phyloP scores from a whole-genome alignment of 345 rosid species.

The Citrus sp. region DNA sequence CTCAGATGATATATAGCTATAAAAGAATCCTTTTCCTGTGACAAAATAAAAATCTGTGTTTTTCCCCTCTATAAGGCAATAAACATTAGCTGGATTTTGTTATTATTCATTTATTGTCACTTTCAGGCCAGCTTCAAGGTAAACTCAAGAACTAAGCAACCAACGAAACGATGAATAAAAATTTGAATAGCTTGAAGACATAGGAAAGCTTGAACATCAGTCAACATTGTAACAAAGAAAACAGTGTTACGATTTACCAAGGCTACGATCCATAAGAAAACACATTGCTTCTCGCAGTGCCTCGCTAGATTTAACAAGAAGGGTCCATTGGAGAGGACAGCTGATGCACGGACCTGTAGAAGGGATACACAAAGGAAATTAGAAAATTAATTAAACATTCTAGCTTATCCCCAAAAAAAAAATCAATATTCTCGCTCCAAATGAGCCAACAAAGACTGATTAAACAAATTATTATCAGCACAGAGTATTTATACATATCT shows the following conservation, averaged over 20 bases:
- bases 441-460: no score
- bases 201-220: background rate
- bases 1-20: background rate
- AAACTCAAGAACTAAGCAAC: background rate
- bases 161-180: background rate
- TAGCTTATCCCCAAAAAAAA: no score
- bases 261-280: conserved; percentile 28
- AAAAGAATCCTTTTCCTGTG: background rate
- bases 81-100: background rate
- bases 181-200: conserved; percentile 19
- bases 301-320: no score
- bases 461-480: no score
- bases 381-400: no score
- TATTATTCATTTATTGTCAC: background rate
- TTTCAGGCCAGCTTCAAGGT: background rate
- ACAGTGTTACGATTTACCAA: conserved; percentile 13
- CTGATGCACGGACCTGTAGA: no score
- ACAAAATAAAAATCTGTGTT: background rate
- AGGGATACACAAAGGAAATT: no score
- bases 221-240: no score
- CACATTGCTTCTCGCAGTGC: conserved; percentile 27
- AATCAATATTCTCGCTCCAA: no score
- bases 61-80: background rate
- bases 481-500: no score
- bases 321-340: no score